These are phyloP conservation scores for Penicillium paneum DNA, from an alignment of 2,329 filamentous ascomycete genomes.

Conservation along the genomic window DNA sequence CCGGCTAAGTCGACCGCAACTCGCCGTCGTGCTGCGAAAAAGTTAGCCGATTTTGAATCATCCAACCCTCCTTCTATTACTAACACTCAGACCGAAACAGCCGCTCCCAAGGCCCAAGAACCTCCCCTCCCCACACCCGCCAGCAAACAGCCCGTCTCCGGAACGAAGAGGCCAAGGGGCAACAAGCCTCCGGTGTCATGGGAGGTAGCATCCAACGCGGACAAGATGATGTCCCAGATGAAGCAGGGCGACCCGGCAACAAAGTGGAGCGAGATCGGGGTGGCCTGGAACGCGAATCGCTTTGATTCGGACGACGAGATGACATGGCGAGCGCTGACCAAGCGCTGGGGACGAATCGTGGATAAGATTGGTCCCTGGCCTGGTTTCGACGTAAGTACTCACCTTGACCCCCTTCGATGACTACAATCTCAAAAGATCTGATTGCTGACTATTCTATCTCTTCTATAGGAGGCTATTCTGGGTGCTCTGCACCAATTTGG, in stretches of 20 bases:
- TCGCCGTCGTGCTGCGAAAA: too few relatives aligned
- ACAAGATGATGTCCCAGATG: conserved; percentile 4
- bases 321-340: neutral
- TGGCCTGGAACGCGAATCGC: neutral
- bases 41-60: too few relatives aligned
- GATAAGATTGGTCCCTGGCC: neutral
- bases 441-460: neutral
- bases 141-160: neutral
- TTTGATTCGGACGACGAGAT: neutral
- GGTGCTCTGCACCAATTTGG: neutral
- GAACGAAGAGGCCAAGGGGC: too few relatives aligned
- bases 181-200: neutral
- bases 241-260: neutral
- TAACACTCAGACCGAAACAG: too few relatives aligned
- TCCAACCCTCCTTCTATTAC: too few relatives aligned
- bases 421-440: neutral
- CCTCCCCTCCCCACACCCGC: too few relatives aligned
- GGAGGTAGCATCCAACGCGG: neutral
- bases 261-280: neutral
- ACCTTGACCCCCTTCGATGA: neutral
- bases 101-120: too few relatives aligned
- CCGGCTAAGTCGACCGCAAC: too few relatives aligned
- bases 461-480: neutral
- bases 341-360: neutral
- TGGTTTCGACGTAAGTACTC: neutral